Evolutionary conservation across 768 basidiomycete genomes (phyloP), one percentile per base, ranked within the genome.

Genomic region (Candolleomyces efflorescens): DNA sequence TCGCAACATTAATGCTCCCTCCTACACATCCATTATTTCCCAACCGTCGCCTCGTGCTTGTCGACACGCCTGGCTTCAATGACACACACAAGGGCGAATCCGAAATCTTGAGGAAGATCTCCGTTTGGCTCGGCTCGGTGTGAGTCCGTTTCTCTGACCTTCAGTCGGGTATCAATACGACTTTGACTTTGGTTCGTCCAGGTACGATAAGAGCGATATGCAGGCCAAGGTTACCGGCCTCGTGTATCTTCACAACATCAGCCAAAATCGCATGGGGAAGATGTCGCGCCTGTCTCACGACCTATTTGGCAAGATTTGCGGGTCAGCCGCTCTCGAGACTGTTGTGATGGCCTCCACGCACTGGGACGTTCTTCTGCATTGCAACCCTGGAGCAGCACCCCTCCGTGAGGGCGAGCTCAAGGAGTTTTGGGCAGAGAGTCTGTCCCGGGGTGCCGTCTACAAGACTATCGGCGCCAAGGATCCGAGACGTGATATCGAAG

Each of bases 41-140:
- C 7, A 5, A 26, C 4, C 23, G 51, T 27, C 49, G 57, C 20
- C 13, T 68, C n/a, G 62, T 68, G 3, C 53, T 71, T 6, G 64
- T 70, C 20, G 70, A 72, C 53, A 68, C 68, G 0, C 68, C 69
- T 0, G 68, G 69, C 1, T 69, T 71, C 54, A 63, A 69, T 39
- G 67, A 70, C 56, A 66, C 64, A 11, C 24, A 53, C 22, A 18
- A 27, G 13, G n/a, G 49, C 18, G 68, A 72, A 44, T 27, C 50
- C 1, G 66, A 69, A 10, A 68, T 71, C 13, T 55, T 72, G 32
- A 37, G 56, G 17, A 51, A 46, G 7, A 66, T 73, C 53, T 63
- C 66, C 12, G 54, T 60, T 7, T 71, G 68, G 65, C 53, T 72
- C 24, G 53, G 57, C 18, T 45, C 43, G 10, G 26, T 55, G 67